Evolutionary conservation across 306 rosid genomes (phyloP).

Genomic region (Cucumis melo): DNA sequence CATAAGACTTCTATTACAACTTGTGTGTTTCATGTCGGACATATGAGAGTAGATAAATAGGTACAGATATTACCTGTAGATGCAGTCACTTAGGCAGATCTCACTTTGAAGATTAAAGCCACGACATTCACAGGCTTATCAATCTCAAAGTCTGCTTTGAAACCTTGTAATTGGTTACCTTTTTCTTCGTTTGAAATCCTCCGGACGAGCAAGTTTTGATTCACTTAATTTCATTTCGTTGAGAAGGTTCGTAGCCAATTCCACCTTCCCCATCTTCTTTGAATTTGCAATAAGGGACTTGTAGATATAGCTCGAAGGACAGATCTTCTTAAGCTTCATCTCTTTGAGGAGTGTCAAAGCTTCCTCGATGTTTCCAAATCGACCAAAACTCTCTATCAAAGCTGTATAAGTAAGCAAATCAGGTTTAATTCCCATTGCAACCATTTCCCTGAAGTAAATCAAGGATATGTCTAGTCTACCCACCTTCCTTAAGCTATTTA

Average conservation of each 20-base stretch:
- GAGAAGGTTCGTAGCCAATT: conserved; percentile 34
- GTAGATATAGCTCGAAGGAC: conserved; percentile 46
- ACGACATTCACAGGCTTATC: neutral
- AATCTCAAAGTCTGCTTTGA: neutral
- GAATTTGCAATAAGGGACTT: conserved; percentile 35
- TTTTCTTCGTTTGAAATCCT: conserved; percentile 34
- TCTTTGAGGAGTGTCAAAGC: conserved; percentile 43
- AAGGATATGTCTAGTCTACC: conserved; percentile 51
- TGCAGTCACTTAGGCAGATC: neutral
- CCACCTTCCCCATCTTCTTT: conserved; percentile 47
- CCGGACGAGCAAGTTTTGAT: conserved; percentile 35
- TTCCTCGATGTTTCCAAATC: conserved; percentile 57
- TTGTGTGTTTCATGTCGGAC: neutral
- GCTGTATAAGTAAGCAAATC: conserved; percentile 74
- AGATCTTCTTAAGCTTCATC: conserved; percentile 49
- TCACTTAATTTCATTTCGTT: conserved; percentile 52
- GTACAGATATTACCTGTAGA: neutral
- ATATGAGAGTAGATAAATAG: neutral
- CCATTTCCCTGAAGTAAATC: conserved; percentile 54
- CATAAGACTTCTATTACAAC: neutral
- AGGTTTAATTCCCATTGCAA: conserved; percentile 35
- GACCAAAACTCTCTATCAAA: conserved; percentile 44
- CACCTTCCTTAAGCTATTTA: conserved; percentile 52
- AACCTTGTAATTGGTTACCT: conserved; percentile 11
- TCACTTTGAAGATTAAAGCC: neutral